Percentiles rank a stretch among this genome's conserved stretches.
Evolutionary conservation across 2,329 filamentous ascomycete species (phyloP).

Genomic region (Colletotrichum eleusines): DNA sequence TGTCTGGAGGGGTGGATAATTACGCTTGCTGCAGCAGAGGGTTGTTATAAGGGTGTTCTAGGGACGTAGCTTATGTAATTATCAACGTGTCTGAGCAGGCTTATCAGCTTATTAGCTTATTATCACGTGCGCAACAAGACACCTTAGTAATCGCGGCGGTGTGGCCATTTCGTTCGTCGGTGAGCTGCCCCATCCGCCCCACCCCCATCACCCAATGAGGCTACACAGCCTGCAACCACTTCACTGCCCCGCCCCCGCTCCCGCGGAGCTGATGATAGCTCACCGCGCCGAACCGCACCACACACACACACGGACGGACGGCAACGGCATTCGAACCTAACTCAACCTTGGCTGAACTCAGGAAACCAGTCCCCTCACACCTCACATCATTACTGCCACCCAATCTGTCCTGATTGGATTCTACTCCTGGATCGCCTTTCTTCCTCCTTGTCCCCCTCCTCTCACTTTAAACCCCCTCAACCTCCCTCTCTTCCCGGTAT

Average conservation of each 20-base stretch:
- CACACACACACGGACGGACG: background rate
- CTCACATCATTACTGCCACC: background rate
- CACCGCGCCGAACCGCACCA: conserved; percentile 16
- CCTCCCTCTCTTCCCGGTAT: conserved; percentile 15
- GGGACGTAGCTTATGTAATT: no score
- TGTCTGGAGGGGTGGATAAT: no score
- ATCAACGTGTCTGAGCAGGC: no score
- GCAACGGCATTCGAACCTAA: conserved; percentile 9
- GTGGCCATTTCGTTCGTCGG: conserved; percentile 1
- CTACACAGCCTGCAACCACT: background rate
- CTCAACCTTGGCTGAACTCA: conserved; percentile 19
- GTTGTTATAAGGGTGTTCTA: no score
- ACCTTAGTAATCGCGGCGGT: conserved; percentile 28
- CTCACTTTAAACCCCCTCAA: background rate
- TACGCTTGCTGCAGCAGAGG: no score
- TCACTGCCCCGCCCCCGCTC: conserved; percentile 14
- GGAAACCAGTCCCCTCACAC: conserved; percentile 8
- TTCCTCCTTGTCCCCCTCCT: background rate
- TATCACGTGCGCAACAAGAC: conserved; percentile 13
- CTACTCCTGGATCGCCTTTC: conserved; percentile 22
- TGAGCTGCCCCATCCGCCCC: background rate
- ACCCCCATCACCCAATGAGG: background rate
- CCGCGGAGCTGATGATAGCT: conserved; percentile 3
- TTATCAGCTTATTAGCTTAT: no score
- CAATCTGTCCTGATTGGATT: background rate